These are phyloP conservation scores for Cyanidium caldarium DNA, from an alignment of 23 red algal species.

Conservation along the genomic window DNA sequence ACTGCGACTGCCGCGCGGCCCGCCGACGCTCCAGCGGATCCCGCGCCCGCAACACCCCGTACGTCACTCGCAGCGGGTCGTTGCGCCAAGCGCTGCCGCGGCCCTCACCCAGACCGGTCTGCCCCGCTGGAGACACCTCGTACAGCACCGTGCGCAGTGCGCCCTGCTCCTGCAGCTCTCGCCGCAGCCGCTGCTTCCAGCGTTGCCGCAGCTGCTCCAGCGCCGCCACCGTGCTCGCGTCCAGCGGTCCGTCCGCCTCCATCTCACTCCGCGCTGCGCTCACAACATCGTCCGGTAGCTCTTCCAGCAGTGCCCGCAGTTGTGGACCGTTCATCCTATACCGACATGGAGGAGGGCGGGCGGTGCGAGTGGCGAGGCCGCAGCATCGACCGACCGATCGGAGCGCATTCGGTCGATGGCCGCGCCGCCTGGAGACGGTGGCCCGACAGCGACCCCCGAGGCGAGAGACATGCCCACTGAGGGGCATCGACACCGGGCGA, in stretches of 20 bases:
- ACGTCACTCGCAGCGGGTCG: background rate
- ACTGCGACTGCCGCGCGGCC: background rate
- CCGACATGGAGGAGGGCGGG: no score
- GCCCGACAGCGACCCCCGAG: no score
- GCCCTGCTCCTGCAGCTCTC: conserved; percentile 1
- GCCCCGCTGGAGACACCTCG: background rate
- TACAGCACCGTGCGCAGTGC: background rate
- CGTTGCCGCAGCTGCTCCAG: background rate
- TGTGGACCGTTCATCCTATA: background rate
- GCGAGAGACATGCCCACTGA: no score
- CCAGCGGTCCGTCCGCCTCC: background rate
- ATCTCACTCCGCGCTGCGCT: background rate
- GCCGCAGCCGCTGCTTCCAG: background rate
- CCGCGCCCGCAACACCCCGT: background rate
- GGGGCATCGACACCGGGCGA: no score
- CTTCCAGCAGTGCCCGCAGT: background rate
- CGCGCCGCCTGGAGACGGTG: no score
- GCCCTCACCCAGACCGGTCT: background rate
- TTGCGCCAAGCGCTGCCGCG: background rate
- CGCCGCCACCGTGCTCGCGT: background rate
- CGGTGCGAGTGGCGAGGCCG: no score
- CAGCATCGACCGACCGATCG: no score
- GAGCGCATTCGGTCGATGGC: no score
- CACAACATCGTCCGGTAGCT: background rate
- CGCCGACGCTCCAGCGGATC: background rate